phyloP scores from a whole-genome alignment of 495 filamentous ascomycete genomes.

The Penicillium bovifimosum region DNA sequence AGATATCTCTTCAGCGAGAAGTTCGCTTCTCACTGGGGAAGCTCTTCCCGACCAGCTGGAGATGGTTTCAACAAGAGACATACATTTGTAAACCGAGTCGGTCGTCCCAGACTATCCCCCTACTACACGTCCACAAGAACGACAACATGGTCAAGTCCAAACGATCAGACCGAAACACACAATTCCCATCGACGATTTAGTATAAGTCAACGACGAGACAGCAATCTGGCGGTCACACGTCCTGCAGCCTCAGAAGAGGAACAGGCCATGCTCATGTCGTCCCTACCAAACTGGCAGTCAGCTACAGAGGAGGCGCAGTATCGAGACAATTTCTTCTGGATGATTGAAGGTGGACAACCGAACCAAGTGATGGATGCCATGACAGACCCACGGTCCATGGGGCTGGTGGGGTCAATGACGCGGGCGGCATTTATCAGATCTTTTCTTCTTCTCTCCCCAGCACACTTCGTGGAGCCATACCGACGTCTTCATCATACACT shows the following conservation, averaged over 20 bases:
- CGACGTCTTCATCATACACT: constrained; percentile 43
- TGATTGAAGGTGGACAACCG: constrained; percentile 32
- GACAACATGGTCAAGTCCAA: not conserved
- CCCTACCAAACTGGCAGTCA: constrained; percentile 4
- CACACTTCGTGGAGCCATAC: constrained; percentile 44
- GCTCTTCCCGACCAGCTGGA: constrained; percentile 12
- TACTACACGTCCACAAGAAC: not conserved
- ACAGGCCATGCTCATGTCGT: not conserved
- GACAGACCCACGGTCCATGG: constrained; percentile 27
- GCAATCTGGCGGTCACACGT: not conserved
- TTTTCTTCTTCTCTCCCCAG: constrained; percentile 36
- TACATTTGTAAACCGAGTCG: not conserved
- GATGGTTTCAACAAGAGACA: constrained; percentile 5
- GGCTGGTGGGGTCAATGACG: constrained; percentile 30
- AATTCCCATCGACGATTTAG: not conserved
- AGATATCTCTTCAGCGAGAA: constrained; percentile 18
- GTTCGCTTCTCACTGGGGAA: constrained; percentile 20
- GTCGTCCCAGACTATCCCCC: constrained; percentile 7
- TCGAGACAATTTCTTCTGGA: constrained; percentile 20
- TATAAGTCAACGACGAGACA: not conserved
- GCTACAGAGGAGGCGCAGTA: constrained; percentile 12
- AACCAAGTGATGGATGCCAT: constrained; percentile 36
- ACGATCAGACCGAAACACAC: not conserved
- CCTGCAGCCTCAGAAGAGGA: constrained; percentile 2
- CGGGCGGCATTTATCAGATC: constrained; percentile 33